These are phyloP conservation scores for Pyrenochaeta sp. DNA, from an alignment of 2,329 filamentous ascomycete genomes.

Conservation along the genomic window DNA sequence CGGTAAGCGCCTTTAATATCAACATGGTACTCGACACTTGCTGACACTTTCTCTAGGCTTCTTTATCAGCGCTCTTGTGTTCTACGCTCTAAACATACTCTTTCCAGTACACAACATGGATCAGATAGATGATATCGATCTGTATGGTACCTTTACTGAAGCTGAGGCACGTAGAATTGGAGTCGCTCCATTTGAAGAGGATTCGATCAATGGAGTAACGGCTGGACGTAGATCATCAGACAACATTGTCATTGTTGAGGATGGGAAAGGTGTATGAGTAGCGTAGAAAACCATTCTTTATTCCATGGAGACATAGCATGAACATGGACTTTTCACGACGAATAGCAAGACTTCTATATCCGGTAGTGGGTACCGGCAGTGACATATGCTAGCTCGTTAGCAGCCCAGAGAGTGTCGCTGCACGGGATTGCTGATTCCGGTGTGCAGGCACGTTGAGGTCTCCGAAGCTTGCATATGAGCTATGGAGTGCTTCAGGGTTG, in stretches of 20 bases:
- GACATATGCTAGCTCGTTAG: neutral
- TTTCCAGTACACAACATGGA: slow-evolving; percentile 54
- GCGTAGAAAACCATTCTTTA: too few relatives aligned
- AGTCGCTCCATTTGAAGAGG: slow-evolving; percentile 41
- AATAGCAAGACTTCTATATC: neutral
- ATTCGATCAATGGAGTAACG: neutral
- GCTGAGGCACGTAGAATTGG: slow-evolving; percentile 54
- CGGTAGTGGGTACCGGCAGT: neutral
- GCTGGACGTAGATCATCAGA: neutral
- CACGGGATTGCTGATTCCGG: neutral
- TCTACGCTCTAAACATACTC: slow-evolving; percentile 48
- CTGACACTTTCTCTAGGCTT: slow-evolving; percentile 44
- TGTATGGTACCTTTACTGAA: slow-evolving; percentile 57
- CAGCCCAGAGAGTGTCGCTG: neutral
- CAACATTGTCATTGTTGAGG: neutral
- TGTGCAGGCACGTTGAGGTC: neutral
- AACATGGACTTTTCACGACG: neutral
- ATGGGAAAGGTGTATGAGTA: slow-evolving; percentile 10
- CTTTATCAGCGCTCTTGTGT: slow-evolving; percentile 47
- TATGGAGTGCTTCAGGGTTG: neutral
- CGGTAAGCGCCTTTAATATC: slow-evolving; percentile 35
- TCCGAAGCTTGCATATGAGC: neutral
- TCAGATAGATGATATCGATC: slow-evolving; percentile 55
- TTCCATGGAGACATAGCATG: neutral
- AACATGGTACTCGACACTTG: neutral